phyloP scores from a whole-genome alignment of 805 yeast genomes.

The Starmerella powellii region DNA sequence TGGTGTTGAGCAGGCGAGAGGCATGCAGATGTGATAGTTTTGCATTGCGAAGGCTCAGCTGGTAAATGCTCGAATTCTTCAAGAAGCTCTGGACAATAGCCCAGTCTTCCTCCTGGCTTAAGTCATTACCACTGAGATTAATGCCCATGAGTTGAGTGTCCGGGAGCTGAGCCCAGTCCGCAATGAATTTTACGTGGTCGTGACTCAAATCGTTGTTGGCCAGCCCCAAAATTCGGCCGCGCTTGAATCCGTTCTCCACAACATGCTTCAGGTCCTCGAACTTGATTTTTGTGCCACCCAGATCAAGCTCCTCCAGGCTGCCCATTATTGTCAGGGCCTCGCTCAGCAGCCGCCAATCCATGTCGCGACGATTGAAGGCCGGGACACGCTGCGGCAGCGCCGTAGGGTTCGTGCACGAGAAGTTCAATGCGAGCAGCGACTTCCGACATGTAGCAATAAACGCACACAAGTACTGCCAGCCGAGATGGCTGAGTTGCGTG shows the following conservation, averaged over 20 bases:
- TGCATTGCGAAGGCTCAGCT: constrained; percentile 37
- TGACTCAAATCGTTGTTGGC: constrained; percentile 58
- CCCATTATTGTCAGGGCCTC: constrained; percentile 57
- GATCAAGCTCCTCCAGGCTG: constrained; percentile 65
- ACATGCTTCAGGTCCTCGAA: constrained; percentile 41
- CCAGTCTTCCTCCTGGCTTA: constrained; percentile 24
- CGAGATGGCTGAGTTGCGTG: constrained; percentile 55
- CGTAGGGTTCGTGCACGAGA: constrained; percentile 24
- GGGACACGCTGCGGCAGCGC: constrained; percentile 16
- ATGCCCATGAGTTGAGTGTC: constrained; percentile 47
- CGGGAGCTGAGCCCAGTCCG: constrained; percentile 43
- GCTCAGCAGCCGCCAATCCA: constrained; percentile 72
- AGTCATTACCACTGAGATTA: constrained; percentile 75
- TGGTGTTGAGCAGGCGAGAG: constrained; percentile 20
- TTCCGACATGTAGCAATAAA: constrained; percentile 49
- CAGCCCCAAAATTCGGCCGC: constrained; percentile 57
- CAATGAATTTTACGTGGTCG: constrained; percentile 46
- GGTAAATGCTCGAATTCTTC: constrained; percentile 40
- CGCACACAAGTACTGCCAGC: constrained; percentile 73
- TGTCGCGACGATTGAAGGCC: constrained; percentile 44
- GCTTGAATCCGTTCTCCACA: constrained; percentile 43
- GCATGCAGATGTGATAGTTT: constrained; percentile 15
- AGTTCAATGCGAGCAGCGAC: constrained; percentile 23
- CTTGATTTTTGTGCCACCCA: constrained; percentile 61
- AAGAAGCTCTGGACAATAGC: constrained; percentile 21